A percentile compares a stretch with the other conserved stretches of the same genome.
phyloP scores from a whole-genome alignment of 2,329 filamentous ascomycete species.

The Metarhizium brunneum region DNA sequence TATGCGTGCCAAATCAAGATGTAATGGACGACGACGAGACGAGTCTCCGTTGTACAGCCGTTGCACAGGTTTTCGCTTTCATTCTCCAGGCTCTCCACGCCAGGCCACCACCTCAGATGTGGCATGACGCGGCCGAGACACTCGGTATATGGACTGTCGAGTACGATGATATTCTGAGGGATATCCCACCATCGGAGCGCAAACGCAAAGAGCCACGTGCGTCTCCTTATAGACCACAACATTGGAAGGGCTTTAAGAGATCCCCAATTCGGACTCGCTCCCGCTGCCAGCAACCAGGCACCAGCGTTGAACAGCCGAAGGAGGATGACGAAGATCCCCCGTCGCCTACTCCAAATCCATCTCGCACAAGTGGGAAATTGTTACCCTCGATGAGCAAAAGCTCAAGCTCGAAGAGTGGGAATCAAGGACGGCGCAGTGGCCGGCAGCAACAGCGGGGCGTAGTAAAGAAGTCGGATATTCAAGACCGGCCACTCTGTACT shows the following conservation, averaged over 20 bases:
- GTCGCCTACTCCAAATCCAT: neutral
- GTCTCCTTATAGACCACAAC: constrained; percentile 16
- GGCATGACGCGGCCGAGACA: constrained; percentile 18
- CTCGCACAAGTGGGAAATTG: neutral
- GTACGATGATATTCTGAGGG: constrained; percentile 19
- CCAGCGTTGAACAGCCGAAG: neutral
- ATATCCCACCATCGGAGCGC: constrained; percentile 14
- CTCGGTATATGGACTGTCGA: constrained; percentile 26
- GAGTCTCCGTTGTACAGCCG: constrained; percentile 25
- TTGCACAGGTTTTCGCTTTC: constrained; percentile 29
- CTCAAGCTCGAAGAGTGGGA: neutral
- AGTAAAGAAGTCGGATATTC: neutral
- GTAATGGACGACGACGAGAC: constrained; percentile 22
- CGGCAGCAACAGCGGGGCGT: neutral
- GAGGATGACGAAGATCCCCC: neutral
- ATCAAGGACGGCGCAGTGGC: neutral
- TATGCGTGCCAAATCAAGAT: constrained; percentile 24
- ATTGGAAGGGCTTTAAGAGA: constrained; percentile 19
- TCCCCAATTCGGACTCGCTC: constrained; percentile 15
- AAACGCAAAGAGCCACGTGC: constrained; percentile 9
- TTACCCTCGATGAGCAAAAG: neutral
- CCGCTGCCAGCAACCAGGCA: neutral
- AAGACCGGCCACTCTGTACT: constrained; percentile 1
- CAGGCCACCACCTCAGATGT: constrained; percentile 17
- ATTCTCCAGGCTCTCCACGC: constrained; percentile 21